These are phyloP conservation scores for Osmanthus fragrans DNA, from an alignment of 257 asterid genomes.

Conservation along the genomic window DNA sequence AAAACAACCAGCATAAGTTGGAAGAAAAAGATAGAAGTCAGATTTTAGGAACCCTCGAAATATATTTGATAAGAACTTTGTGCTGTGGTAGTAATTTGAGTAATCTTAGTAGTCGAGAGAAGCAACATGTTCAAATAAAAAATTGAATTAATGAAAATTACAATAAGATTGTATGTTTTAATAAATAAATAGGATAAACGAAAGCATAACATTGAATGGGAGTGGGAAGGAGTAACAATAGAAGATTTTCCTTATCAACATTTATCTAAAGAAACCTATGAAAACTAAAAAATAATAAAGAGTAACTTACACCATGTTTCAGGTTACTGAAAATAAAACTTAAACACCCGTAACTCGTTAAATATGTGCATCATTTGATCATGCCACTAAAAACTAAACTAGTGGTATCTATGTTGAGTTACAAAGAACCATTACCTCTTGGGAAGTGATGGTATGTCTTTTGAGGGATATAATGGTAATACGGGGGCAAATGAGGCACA, in stretches of 20 bases:
- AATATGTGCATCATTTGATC: neutral
- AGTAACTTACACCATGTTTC: neutral
- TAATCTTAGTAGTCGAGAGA: conserved; percentile 11
- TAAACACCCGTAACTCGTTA: neutral
- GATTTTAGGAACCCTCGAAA: neutral
- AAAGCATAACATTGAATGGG: too few species aligned
- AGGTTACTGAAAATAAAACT: neutral
- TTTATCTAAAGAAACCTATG: neutral
- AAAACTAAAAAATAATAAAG: too few species aligned
- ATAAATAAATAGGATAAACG: too few species aligned
- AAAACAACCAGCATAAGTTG: conserved; percentile 1
- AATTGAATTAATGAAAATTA: neutral
- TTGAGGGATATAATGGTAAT: conserved; percentile 60
- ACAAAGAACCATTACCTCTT: conserved; percentile 59
- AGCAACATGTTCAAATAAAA: neutral
- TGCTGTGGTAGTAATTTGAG: neutral
- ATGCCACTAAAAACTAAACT: neutral
- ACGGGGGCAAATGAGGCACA: conserved; percentile 99
- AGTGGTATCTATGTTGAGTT: neutral
- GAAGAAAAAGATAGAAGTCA: neutral
- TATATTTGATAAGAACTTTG: neutral
- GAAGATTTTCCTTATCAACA: too few species aligned
- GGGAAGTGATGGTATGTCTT: conserved; percentile 93
- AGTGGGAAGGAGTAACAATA: too few species aligned
- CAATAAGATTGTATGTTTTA: neutral